These are phyloP conservation scores for Phalaenopsis aphrodite DNA, from an alignment of 106 monocot species.

Conservation along the genomic window DNA sequence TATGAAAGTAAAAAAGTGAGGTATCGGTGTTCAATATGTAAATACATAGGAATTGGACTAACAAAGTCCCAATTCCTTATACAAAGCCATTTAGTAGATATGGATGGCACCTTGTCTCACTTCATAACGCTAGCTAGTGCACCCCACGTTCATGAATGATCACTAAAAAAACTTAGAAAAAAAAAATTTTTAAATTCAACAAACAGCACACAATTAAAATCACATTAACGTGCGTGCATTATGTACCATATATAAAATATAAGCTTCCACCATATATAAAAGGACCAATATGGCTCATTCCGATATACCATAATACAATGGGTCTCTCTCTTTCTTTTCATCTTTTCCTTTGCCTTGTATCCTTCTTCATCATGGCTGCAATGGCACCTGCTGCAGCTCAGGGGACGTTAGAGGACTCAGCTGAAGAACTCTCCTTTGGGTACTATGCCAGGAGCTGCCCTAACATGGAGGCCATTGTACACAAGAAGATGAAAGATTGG, in stretches of 20 bases:
- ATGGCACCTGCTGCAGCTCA: background rate
- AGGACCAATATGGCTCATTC: background rate
- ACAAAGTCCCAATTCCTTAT: too few species aligned
- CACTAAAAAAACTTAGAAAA: background rate
- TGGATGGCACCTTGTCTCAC: background rate
- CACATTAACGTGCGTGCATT: background rate
- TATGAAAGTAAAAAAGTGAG: too few species aligned
- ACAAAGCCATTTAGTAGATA: background rate
- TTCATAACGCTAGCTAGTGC: background rate
- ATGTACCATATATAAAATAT: background rate
- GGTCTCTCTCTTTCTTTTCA: background rate
- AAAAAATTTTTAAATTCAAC: background rate
- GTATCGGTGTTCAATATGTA: too few species aligned
- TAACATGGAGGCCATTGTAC: conserved; percentile 46
- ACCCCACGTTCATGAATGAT: background rate
- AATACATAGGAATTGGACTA: too few species aligned
- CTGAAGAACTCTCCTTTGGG: conserved; percentile 25
- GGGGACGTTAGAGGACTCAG: background rate
- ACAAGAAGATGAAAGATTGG: conserved; percentile 36
- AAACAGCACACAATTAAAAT: background rate
- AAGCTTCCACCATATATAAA: background rate
- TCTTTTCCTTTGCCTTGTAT: background rate
- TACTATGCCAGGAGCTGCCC: conserved; percentile 49
- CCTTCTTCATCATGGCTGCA: background rate
- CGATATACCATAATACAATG: background rate